Percentiles rank a stretch among this genome's conserved stretches.
phyloP scores from a whole-genome alignment of 495 filamentous ascomycete species.

The Usnea hakonensis region DNA sequence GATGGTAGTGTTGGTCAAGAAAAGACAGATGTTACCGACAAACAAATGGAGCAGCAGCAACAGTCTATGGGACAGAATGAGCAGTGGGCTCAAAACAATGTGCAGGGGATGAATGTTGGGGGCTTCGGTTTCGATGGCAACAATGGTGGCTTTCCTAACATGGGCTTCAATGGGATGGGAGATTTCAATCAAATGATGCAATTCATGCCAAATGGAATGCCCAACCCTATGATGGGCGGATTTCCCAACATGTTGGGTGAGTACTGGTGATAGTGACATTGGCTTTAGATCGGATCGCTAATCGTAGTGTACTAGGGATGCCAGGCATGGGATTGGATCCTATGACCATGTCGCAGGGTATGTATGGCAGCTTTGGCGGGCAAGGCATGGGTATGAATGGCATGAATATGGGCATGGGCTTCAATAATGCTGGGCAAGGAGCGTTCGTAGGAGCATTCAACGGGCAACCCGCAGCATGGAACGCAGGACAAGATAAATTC shows the following conservation, averaged over 20 bases:
- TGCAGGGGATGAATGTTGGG: constrained; percentile 29
- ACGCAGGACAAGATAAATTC: constrained; percentile 62
- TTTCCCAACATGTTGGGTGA: constrained; percentile 83
- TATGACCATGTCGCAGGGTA: constrained; percentile 76
- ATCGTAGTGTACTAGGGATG: constrained; percentile 47
- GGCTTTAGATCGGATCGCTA: constrained; percentile 3
- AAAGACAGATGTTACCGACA: constrained; percentile 19
- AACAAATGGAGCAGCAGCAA: constrained; percentile 24
- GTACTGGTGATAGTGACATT: constrained; percentile 29
- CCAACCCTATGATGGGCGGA: constrained; percentile 47
- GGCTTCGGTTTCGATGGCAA: constrained; percentile 41
- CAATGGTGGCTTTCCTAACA: constrained; percentile 51
- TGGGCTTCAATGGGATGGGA: constrained; percentile 55
- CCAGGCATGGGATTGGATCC: constrained; percentile 79
- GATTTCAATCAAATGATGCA: constrained; percentile 69
- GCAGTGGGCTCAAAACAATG: constrained; percentile 25
- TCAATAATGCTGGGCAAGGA: constrained; percentile 51
- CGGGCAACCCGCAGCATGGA: constrained; percentile 54
- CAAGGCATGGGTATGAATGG: constrained; percentile 85
- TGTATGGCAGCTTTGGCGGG: constrained; percentile 76
- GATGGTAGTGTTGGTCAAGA: constrained; percentile 16
- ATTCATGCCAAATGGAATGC: constrained; percentile 68
- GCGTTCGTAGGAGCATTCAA: constrained; percentile 61
- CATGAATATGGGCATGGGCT: constrained; percentile 88
- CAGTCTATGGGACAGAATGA: constrained; percentile 12